Percentiles rank a stretch among this genome's conserved stretches.
These are phyloP conservation scores for Pontederia paniculata DNA, from an alignment of 176 grass and related monocot genomes.

Conservation along the genomic window DNA sequence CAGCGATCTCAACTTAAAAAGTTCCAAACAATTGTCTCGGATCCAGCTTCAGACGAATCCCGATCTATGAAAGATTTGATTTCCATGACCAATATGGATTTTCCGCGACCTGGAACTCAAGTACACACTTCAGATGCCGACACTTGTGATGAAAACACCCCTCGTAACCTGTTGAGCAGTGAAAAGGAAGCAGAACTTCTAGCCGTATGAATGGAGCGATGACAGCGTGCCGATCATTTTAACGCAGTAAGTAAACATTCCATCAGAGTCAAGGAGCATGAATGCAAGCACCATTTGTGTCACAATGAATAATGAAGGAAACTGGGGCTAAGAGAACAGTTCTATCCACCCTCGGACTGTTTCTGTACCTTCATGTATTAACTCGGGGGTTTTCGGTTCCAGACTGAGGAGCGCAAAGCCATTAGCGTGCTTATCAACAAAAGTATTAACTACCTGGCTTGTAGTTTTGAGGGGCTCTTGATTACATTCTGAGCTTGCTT, in stretches of 20 bases:
- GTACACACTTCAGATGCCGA: conserved; percentile 33
- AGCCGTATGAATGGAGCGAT: conserved; percentile 26
- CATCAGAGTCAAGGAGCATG: neutral
- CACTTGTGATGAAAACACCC: conserved; percentile 12
- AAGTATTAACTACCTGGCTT: too few species aligned
- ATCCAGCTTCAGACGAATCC: conserved; percentile 10
- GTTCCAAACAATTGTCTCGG: conserved; percentile 31
- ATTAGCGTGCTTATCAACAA: too few species aligned
- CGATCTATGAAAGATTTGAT: conserved; percentile 27
- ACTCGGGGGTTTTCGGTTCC: too few species aligned
- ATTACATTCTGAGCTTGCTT: too few species aligned
- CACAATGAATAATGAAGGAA: too few species aligned
- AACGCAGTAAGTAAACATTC: neutral
- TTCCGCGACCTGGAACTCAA: conserved; percentile 39
- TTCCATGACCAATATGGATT: conserved; percentile 26
- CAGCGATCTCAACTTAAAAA: conserved; percentile 70
- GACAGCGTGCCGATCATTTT: neutral
- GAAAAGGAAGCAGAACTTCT: conserved; percentile 72
- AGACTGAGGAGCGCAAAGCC: too few species aligned
- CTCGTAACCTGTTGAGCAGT: conserved; percentile 9
- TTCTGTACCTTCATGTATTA: too few species aligned
- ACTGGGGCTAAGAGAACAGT: too few species aligned
- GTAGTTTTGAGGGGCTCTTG: too few species aligned
- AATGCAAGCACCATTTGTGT: too few species aligned
- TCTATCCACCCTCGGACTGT: too few species aligned